Evolutionary conservation across 768 basidiomycete species (phyloP), one percentile per base, ranked within the genome.

Genomic region (Suillus americanus): DNA sequence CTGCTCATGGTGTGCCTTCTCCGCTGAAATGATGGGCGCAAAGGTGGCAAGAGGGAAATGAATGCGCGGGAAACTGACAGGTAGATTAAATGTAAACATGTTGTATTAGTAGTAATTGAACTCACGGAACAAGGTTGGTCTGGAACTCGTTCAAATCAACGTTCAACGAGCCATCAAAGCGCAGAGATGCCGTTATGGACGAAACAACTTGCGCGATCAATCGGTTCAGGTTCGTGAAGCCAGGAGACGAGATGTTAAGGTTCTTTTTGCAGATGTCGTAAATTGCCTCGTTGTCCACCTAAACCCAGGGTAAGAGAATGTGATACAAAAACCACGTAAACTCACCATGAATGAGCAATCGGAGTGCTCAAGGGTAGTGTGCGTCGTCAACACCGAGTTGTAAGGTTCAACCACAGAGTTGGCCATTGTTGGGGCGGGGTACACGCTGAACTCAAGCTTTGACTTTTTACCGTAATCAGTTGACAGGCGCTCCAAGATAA

Each of bases 401-500:
- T 99, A 99, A 1, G 97, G 97, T 81, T 99, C 97, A 35, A 99
- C 97, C 61, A 99, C 93, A 13, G 96, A 97, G 80, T 89, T 95
- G 37, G 94, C 90, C 76, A 96, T 85, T 72, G 91, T 90, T 13
- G 95, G 95, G 7, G 95, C 93, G 56, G 96, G 96, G 80, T 97
- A 97, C 50, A 97, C 94, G 69, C 93, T 91, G 83, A 99, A 98
- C 79, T 99, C 96, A 67, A 98, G 87, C 84, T 98, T 98, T 63
- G 93, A 95, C 82, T 98, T 99, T 82, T 98, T 99, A 77, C 97
- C 97, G 71, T 97, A 99, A 78, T 99, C 97, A 64, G 91, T 91
- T 20, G 96, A 96, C 61, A 99, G 88, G 69, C 92, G 89, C 81
- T 99, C 97, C 65, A 99, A 88, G 61, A 99, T 86, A 69, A 99